Evolutionary conservation across 2,329 filamentous ascomycete species (phyloP), one percentile per base, ranked within the genome.

Genomic region (Didymella pomorum): DNA sequence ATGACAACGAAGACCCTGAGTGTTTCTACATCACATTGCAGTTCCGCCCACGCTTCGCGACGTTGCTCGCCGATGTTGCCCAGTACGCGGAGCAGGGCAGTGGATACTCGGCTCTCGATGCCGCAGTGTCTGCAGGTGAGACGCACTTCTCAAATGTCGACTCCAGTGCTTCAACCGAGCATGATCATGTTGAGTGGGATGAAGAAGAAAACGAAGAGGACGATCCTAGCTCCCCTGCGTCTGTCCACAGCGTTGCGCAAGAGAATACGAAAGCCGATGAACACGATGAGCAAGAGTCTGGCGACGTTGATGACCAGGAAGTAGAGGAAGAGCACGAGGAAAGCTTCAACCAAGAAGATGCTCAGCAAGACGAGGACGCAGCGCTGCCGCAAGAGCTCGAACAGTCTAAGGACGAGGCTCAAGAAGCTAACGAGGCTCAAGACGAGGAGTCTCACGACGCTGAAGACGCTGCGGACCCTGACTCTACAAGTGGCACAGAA

Each of bases 1-100:
- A 89, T 69, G 84, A 81, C 23, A 73, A 79, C 39, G 76, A 81
- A 51, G 73, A 80, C 21, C 81, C 82, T 2, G 80, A 84, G 29
- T 83, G 86, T 16, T 79, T 89, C n/a, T 85, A 86, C 65, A 77
- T 89, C 54, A 80, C 79, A 10, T 77, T 90, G 49, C 79, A 78
- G 51, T 82, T 81, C 20, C 85, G 83, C 67, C 76, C 82, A 39
- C 83, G 82, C 46, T 83, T 88, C 67, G 75, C 79, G 3, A 79
- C 80, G 42, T 81, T 84, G 56, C 73, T 89, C 28, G 75, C 77
- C 33, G 79, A 82, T 61, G 79, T 90, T 45, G 76, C 79, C 43
- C 75, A 80, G 63, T 82, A 81, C 67, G 85, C 81, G 56, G 78
- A 80, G 20, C 79, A 85, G 64, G 86, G 87, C 18, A 84, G 85